Evolutionary conservation across 2,329 filamentous ascomycete species (phyloP), one percentile per base, ranked within the genome.

Genomic region (Waltergamsia citrina): DNA sequence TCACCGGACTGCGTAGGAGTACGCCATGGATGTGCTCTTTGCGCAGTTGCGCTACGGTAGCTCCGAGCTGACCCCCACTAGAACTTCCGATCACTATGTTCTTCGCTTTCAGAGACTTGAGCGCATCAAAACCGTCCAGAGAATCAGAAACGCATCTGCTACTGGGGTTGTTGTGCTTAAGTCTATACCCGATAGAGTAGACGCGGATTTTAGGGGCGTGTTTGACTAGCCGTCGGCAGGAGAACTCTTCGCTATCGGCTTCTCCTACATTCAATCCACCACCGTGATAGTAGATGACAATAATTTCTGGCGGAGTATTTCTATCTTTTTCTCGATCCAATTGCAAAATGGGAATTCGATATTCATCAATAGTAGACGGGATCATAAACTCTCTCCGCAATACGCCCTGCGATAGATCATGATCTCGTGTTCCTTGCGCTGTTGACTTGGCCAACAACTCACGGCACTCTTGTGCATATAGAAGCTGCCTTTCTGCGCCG

Each of bases 261-360:
- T 67, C 63, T 9, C 67, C 67, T 21, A 69, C 60, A 19, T 49
- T 48, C 3, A 71, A 48, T 0, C 63, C 65, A 11, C 66, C 66
- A 8, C 67, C 67, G 41, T 70, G 67, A 41, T 62, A 64, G 45
- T 69, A 69, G 14, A 69, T 41, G 9, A 65, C 45, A 6, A 60
- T 40, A 4, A 49, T 38, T 6, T 51, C 44, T 0, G 46, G 40
- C 1, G 38, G 29, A 4, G 35, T 16, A 2, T 15, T 19, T 9
- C 39, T 33, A 19, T 40, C 42, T 3, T 39, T 32, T 7, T 32
- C 36, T 6, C 45, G 43, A 21, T 51, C 42, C 31, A 62, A 57
- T 22, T 48, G 47, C 24, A 63, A 34, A n/a, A 65, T 30, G 1
- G 60, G 60, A 20, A 65, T 59, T 9, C 39, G 38, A 25, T 46